Base-by-base conservation (phyloP, 1,284 basidiomycete genomes). In the Moesziomyces parantarcticus region DNA sequence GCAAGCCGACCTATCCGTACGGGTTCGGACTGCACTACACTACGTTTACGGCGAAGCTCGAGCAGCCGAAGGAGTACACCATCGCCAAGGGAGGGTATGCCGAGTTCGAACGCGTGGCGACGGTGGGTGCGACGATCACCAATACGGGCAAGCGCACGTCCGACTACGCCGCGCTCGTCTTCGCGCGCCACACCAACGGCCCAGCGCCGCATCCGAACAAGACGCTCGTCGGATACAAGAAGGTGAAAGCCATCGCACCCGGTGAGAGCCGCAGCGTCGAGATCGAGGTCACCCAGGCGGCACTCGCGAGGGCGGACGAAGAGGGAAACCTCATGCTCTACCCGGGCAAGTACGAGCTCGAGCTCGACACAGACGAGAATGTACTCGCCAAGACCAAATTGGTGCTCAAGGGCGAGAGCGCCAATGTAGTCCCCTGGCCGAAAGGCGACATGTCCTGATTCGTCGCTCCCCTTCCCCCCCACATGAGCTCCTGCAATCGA, bases 21-120 rank as follows among this genome's bases (percentile, higher is more conserved):
- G 57, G 57, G 0, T 50, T 22, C 23, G 63, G 63, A 3, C n/a
- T 66, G 11, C 63, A 66, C 44, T 66, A 60, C 23, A 66, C 57
- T 3, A 41, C n/a, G 14, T 66, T 55, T 29, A 16, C 0, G 5
- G 57, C 63, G 0, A 5, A 40, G 6, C 25, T 66, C 21, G 5
- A 1, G 18, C 7, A 22, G 3, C 50, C 55, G 2, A 0, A 16
- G 0, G 1, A 16, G 0, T 53, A 52, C 56, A 23, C 45, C 14
- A 59, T 52, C 29, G 41, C 41, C 6, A 21, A 20, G 9, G 18
- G 7, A 36, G 29, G 39, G 1, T 22, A 59, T 21, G 63, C 56
- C 20, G 57, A 65, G 44, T 45, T 54, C 42, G 25, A 34, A 13
- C 18, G 10, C 18, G 42, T 65, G 5, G 46, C 55, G 2, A 29